Base-by-base conservation (phyloP, 768 basidiomycete species). In the Rhizopogon rudus region DNA sequence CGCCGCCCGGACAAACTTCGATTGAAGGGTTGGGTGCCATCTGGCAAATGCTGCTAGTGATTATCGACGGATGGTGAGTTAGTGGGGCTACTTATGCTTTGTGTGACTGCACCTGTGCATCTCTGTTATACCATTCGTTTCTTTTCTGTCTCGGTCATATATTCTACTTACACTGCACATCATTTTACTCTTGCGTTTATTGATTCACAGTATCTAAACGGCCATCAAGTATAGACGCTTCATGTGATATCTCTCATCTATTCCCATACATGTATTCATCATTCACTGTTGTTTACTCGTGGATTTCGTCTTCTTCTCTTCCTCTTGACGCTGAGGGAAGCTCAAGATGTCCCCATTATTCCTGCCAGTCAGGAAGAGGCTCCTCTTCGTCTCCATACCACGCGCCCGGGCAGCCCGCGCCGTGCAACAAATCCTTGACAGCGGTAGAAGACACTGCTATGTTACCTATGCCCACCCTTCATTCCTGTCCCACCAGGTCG, bases 1-100 rank as follows among this genome's bases (percentile, higher is more conserved):
- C 82, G 80, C 59, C 72, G 69, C 40, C 70, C 80, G n/a, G 77
- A 83, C 54, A 87, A 77, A 65, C 68, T 88, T 48, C 83, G 77
- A 68, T 68, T 82, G 57, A 81, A 79, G 65, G 75, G 74, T 54
- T 85, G 84, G 83, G 63, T 88, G 51, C 84, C 87, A 43, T 54
- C 46, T 76, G 86, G 54, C 50, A 82, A 77, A 66, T 91, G 89
- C 68, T 91, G 89, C 69, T 88, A 77, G 72, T 56, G 31, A 35
- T 48, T 14, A 22, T 35, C 0, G 31, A 48, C 45, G 12, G 17
- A 7, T 48, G 31, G 45, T 46, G 45, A 46, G 46, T 35, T 20
- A 22, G 46, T n/a, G 9, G 17, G 14, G 35, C 46, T 5, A 16
- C 20, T 37, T 9, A 7, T 37, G 9, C 20, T 35, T 49, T 10